Percentiles rank a stretch among this genome's conserved stretches.
These are phyloP conservation scores for Hortiboletus campestris DNA, from an alignment of 768 basidiomycete species.

Conservation along the genomic window DNA sequence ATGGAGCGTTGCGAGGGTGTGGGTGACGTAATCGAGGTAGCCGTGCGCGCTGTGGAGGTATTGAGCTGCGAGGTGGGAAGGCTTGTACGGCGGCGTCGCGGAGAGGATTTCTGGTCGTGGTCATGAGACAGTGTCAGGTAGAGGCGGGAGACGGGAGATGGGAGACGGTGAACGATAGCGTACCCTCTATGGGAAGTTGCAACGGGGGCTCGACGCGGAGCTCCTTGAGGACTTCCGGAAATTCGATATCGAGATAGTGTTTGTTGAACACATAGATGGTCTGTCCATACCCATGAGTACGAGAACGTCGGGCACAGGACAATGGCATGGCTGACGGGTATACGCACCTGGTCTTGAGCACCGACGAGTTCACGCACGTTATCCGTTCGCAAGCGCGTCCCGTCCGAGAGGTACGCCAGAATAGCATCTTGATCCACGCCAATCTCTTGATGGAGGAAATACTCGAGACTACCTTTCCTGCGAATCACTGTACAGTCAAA, in stretches of 20 bases:
- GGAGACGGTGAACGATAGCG: constrained; percentile 6
- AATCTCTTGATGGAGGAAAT: constrained; percentile 68
- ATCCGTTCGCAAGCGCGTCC: constrained; percentile 63
- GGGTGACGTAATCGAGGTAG: constrained; percentile 62
- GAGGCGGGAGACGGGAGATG: not conserved
- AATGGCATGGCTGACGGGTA: not conserved
- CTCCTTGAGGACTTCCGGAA: constrained; percentile 62
- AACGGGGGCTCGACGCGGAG: constrained; percentile 60
- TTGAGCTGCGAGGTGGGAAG: constrained; percentile 62
- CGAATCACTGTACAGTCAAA: constrained; percentile 7
- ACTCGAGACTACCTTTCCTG: constrained; percentile 68
- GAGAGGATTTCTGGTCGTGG: constrained; percentile 49
- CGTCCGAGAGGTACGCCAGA: constrained; percentile 79
- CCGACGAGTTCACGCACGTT: constrained; percentile 78
- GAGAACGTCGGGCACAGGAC: not conserved
- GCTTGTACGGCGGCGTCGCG: constrained; percentile 71
- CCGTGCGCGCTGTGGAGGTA: constrained; percentile 62
- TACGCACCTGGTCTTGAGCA: constrained; percentile 66
- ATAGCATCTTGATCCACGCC: constrained; percentile 68
- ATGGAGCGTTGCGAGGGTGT: constrained; percentile 50
- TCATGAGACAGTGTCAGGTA: not conserved
- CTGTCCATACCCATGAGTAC: constrained; percentile 34
- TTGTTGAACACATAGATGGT: constrained; percentile 85
- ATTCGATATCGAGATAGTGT: constrained; percentile 66
- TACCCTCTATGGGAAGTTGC: constrained; percentile 74